A percentile compares a stretch with the other conserved stretches of the same genome.
These are phyloP conservation scores for Umbilicaria muhlenbergii DNA, from an alignment of 495 filamentous ascomycete genomes.

Conservation along the genomic window DNA sequence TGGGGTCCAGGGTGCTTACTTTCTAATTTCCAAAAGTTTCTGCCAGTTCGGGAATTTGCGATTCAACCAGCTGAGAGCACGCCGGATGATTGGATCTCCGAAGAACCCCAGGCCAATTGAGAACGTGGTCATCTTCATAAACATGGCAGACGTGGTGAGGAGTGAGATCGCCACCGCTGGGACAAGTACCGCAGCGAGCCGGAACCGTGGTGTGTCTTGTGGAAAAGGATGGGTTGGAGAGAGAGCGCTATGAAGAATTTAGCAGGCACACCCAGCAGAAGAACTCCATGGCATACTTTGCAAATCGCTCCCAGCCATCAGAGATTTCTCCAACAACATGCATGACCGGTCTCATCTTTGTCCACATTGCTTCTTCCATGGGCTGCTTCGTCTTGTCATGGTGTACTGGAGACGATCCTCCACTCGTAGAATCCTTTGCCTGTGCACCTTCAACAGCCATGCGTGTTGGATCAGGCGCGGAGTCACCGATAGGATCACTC, in stretches of 20 bases:
- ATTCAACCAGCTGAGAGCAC: conserved; percentile 45
- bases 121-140: conserved; percentile 55
- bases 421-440: conserved; percentile 38
- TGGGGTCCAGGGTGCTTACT: conserved; percentile 22
- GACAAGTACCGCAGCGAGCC: conserved; percentile 43
- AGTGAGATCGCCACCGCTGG: conserved; percentile 41
- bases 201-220: conserved; percentile 40
- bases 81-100: conserved; percentile 55
- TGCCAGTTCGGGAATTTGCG: conserved; percentile 57
- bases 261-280: neutral
- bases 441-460: conserved; percentile 37
- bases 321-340: conserved; percentile 55
- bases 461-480: conserved; percentile 44
- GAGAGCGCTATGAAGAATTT: conserved; percentile 39
- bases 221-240: conserved; percentile 70
- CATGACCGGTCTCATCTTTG: conserved; percentile 62
- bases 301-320: conserved; percentile 69
- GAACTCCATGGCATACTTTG: conserved; percentile 38
- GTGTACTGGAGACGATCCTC: conserved; percentile 22
- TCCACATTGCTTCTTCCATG: conserved; percentile 64
- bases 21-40: conserved; percentile 52
- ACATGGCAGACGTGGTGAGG: conserved; percentile 54
- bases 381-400: conserved; percentile 79
- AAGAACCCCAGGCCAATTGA: conserved; percentile 61
- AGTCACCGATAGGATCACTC: conserved; percentile 24